Evolutionary conservation across 2,329 filamentous ascomycete genomes (phyloP).

Genomic region (Colletotrichum acutatum): DNA sequence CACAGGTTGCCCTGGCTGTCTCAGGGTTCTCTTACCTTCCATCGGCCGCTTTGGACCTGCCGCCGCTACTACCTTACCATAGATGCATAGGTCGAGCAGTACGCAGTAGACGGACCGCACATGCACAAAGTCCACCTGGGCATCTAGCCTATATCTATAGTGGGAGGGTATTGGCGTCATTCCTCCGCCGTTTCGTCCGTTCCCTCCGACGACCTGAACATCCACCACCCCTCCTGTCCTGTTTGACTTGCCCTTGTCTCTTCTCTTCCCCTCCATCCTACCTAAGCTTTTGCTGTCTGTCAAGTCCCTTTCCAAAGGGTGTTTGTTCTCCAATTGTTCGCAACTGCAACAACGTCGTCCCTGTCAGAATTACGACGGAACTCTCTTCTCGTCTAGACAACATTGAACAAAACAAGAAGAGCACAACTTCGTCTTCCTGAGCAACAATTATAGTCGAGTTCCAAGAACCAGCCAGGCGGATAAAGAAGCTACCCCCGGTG

Average conservation of each 20-base stretch:
- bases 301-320: neutral
- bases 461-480: neutral
- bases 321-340: neutral
- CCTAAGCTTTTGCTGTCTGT: constrained; percentile 7
- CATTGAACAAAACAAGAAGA: too few relatives aligned
- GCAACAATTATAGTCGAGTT: neutral
- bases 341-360: neutral
- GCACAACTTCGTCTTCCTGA: neutral
- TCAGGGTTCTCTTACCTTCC: constrained; percentile 21
- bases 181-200: constrained; percentile 34
- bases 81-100: neutral
- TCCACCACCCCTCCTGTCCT: constrained; percentile 4
- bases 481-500: neutral
- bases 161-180: constrained; percentile 26
- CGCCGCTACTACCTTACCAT: neutral
- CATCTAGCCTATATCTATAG: neutral
- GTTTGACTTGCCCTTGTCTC: constrained; percentile 4
- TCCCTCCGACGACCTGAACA: constrained; percentile 27
- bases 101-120: neutral
- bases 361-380: neutral
- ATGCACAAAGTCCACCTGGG: constrained; percentile 4
- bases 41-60: constrained; percentile 1
- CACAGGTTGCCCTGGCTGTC: neutral
- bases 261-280: neutral
- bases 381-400: neutral